Conservation (phyloP, 2,329 filamentous ascomycete species). For the Botryotinia calthae region DNA sequence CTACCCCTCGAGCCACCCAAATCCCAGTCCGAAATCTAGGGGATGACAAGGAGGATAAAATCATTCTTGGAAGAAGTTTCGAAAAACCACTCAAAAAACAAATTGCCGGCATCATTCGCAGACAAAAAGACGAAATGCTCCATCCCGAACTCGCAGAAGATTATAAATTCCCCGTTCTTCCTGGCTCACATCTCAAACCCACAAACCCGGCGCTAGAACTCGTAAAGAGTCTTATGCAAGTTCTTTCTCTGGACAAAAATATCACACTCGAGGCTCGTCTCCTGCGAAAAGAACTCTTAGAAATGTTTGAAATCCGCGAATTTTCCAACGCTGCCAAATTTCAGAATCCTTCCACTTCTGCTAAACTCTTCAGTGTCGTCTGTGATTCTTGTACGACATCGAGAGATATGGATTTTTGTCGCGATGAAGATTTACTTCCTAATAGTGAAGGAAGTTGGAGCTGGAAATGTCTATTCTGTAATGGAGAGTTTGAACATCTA, state of each 20-base stretch:
- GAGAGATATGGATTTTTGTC: slow-evolving; percentile 86
- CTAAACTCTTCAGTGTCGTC: slow-evolving; percentile 72
- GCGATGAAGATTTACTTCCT: slow-evolving; percentile 77
- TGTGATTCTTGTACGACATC: slow-evolving; percentile 90
- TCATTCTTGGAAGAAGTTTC: slow-evolving; percentile 76
- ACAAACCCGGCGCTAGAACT: slow-evolving; percentile 83
- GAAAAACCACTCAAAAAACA: slow-evolving; percentile 89
- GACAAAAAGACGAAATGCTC: slow-evolving; percentile 83
- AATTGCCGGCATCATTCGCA: slow-evolving; percentile 74
- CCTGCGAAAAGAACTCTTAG: slow-evolving; percentile 82
- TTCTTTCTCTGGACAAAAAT: slow-evolving; percentile 85
- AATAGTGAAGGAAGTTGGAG: slow-evolving; percentile 42
- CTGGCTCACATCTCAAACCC: slow-evolving; percentile 63
- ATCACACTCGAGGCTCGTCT: slow-evolving; percentile 85
- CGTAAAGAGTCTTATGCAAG: slow-evolving; percentile 89
- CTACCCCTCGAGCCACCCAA: slow-evolving; percentile 57
- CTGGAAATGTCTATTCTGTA: slow-evolving; percentile 79
- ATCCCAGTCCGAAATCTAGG: slow-evolving; percentile 55
- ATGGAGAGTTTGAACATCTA: slow-evolving; percentile 71
- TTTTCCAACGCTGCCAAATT: slow-evolving; percentile 89
- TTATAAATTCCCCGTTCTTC: slow-evolving; percentile 80
- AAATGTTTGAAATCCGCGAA: slow-evolving; percentile 90
- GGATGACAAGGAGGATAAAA: slow-evolving; percentile 55
- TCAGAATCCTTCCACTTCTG: slow-evolving; percentile 74
- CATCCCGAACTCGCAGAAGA: slow-evolving; percentile 85